A percentile compares a stretch with the other conserved stretches of the same genome.
These are phyloP conservation scores for Candida krabiensis DNA, from an alignment of 805 yeast genomes.

Conservation along the genomic window DNA sequence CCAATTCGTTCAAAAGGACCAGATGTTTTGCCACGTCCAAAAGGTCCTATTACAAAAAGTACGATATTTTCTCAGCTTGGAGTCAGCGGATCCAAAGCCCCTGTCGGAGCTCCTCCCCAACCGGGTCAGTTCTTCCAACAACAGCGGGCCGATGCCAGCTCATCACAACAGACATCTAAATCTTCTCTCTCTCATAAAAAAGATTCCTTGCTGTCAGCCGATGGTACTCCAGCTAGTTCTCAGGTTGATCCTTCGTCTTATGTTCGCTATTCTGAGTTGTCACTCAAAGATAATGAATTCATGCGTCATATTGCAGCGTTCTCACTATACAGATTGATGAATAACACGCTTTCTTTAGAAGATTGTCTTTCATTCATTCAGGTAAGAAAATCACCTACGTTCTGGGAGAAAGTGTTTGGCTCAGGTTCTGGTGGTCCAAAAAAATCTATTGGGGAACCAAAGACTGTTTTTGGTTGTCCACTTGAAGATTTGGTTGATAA, in stretches of 20 bases:
- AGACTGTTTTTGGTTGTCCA: conserved; percentile 75
- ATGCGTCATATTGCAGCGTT: conserved; percentile 60
- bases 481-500: conserved; percentile 64
- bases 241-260: conserved; percentile 22
- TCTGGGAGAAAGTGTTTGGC: conserved; percentile 53
- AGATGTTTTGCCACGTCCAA: conserved; percentile 5
- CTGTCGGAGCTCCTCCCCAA: not conserved
- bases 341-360: conserved; percentile 33
- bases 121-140: not conserved
- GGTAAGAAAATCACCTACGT: conserved; percentile 42
- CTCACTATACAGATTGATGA: conserved; percentile 41
- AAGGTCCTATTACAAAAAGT: not conserved
- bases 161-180: not conserved
- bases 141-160: not conserved
- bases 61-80: not conserved
- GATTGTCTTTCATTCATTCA: conserved; percentile 44
- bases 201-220: conserved; percentile 2
- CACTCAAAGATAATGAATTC: conserved; percentile 54
- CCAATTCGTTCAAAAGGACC: conserved; percentile 23
- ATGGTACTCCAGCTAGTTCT: not conserved
- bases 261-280: conserved; percentile 65
- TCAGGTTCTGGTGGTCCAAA: conserved; percentile 1
- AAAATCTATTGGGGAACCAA: conserved; percentile 3
- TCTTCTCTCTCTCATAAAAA: not conserved
- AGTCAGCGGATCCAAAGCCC: not conserved